These are phyloP conservation scores for Musa schizocarpa DNA, from an alignment of 176 grass and related monocot species.

Conservation along the genomic window DNA sequence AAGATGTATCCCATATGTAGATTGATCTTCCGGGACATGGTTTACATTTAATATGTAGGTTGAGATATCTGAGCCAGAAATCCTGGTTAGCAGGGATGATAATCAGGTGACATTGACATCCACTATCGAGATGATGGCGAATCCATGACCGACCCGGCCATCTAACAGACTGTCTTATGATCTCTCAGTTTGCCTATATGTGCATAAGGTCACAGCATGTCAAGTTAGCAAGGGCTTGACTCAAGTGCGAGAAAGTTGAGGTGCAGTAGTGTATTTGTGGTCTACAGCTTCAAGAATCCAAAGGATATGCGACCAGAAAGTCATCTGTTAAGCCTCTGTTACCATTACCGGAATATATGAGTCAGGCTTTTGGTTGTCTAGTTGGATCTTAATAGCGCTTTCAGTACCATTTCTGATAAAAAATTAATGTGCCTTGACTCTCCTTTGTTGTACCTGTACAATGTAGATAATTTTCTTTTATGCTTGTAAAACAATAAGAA, in stretches of 20 bases:
- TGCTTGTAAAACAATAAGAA: no score
- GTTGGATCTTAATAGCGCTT: neutral
- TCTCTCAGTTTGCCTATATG: neutral
- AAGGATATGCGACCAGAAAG: neutral
- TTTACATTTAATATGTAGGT: neutral
- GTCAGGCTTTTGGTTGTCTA: neutral
- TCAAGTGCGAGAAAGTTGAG: no score
- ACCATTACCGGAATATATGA: neutral
- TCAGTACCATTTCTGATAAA: neutral
- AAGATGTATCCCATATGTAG: neutral
- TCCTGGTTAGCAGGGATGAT: neutral
- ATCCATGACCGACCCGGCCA: neutral
- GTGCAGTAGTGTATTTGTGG: no score
- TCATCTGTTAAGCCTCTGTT: neutral
- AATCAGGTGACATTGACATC: neutral
- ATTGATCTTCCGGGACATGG: neutral
- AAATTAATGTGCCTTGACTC: neutral
- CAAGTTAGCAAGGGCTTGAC: neutral
- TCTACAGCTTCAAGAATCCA: neutral
- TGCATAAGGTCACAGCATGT: neutral
- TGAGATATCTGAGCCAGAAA: neutral
- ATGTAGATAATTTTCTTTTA: neutral
- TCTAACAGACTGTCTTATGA: neutral
- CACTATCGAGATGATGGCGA: neutral
- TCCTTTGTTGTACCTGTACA: neutral